Percentiles rank a stretch among this genome's conserved stretches.
These are phyloP conservation scores for Globisporangium megalacanthum DNA, from an alignment of 352 stramenopile genomes.

Conservation along the genomic window DNA sequence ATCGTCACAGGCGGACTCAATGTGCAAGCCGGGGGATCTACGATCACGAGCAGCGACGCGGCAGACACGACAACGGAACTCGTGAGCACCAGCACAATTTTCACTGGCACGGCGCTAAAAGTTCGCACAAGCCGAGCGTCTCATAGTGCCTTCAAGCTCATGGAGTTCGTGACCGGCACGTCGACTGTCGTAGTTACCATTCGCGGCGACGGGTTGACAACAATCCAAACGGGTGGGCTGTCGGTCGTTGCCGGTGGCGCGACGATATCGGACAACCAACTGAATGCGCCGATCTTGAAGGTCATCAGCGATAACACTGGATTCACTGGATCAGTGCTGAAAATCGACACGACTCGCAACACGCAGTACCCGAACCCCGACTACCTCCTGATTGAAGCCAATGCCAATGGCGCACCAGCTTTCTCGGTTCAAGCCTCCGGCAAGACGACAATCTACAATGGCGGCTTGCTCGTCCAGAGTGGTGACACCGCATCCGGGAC, in stretches of 20 bases:
- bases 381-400: constrained; percentile 34
- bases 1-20: constrained; percentile 33
- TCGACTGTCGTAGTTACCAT: constrained; percentile 32
- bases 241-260: constrained; percentile 30
- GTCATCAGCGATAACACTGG: constrained; percentile 21
- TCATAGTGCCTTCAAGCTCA: constrained; percentile 32
- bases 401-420: constrained; percentile 16
- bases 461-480: constrained; percentile 36
- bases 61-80: constrained; percentile 24
- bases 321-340: constrained; percentile 26
- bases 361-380: constrained; percentile 26
- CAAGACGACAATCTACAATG: constrained; percentile 40
- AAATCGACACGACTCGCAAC: constrained; percentile 13
- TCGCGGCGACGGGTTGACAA: constrained; percentile 40
- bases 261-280: constrained; percentile 27
- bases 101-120: constrained; percentile 29
- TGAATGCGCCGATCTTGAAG: constrained; percentile 15
- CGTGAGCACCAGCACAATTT: constrained; percentile 25
- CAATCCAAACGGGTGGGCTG: constrained; percentile 35
- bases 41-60: constrained; percentile 23
- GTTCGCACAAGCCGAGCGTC: constrained; percentile 21
- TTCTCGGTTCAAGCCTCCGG: constrained; percentile 49
- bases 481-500: constrained; percentile 16
- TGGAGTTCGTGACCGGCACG: constrained; percentile 25
- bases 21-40: constrained; percentile 24